Base-by-base conservation (phyloP, 306 rosid genomes). In the Lupinus albus region DNA sequence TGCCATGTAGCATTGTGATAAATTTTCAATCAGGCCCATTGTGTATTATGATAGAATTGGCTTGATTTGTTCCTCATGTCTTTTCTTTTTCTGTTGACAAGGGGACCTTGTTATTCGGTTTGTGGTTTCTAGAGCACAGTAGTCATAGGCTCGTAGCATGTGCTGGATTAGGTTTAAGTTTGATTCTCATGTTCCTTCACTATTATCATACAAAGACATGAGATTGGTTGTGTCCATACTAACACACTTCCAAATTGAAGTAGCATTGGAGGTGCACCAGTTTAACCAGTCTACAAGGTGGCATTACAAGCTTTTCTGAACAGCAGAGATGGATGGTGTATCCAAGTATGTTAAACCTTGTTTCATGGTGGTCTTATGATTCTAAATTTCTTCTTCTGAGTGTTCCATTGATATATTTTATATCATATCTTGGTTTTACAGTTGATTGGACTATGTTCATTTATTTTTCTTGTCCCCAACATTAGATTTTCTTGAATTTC, bases 31-130 rank as follows among this genome's bases (percentile, higher is more conserved):
- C 85, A 74, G 76, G 87, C 84, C 82, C 60, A 36, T 59, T 80
- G 70, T 76, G 82, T 76, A 76, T 78, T 76, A 77, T 71, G 61
- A 70, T 71, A 69, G 75, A 62, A 63, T 61, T 78, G 82, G 84
- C 75, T 72, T 80, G 81, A 79, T 80, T 39, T 76, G 83, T 81
- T 82, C 73, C 80, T 74, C 75, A 63, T 12, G 78, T 73, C 73
- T 55, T 74, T 63, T 61, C 79, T 68, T 78, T 78, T 80, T 56
- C 68, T 63, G 42, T 48, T 61, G 78, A 76, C 84, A 50, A 76
- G 68, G 81, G 94, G 77, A 88, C 86, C 86, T 76, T 85, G 80
- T 77, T 80, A 79, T 89, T 82, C 80, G 6, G 71, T 71, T 77
- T 77, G 83, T 76, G 81, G 84, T 80, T 59, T 59, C 68, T 74